phyloP scores from a whole-genome alignment of 2,329 filamentous ascomycete genomes.

The Aureobasidium zeae region DNA sequence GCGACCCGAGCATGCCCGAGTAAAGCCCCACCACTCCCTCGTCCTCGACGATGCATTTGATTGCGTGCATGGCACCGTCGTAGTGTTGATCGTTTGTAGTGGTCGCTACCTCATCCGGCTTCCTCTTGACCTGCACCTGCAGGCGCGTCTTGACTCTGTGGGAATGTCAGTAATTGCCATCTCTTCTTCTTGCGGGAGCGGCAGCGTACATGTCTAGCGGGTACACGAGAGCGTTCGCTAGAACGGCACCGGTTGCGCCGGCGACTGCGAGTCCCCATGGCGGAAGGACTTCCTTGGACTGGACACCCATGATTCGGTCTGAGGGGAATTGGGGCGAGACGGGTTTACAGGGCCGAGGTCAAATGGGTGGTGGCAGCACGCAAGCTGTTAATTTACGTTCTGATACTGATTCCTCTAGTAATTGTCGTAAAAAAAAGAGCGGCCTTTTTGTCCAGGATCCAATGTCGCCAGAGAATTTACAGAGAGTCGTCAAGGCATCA shows the following conservation, averaged over 20 bases:
- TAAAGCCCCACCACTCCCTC: slow-evolving; percentile 82
- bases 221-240: slow-evolving; percentile 93
- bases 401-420: too few species aligned
- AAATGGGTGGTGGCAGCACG: too few species aligned
- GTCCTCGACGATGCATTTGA: slow-evolving; percentile 68
- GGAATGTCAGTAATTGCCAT: slow-evolving; percentile 5
- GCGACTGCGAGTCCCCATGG: slow-evolving; percentile 91
- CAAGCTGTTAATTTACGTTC: too few species aligned
- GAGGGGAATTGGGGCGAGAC: too few species aligned
- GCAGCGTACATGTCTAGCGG: slow-evolving; percentile 81
- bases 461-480: too few species aligned
- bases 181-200: too few species aligned
- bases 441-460: too few species aligned
- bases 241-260: slow-evolving; percentile 82
- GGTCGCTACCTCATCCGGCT: slow-evolving; percentile 34
- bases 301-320: slow-evolving; percentile 39
- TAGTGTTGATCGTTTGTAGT: slow-evolving; percentile 61
- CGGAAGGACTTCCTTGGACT: slow-evolving; percentile 63
- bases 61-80: slow-evolving; percentile 76
- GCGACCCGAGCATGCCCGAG: slow-evolving; percentile 72
- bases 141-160: slow-evolving; percentile 89
- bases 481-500: too few species aligned
- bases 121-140: slow-evolving; percentile 78
- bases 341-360: too few species aligned
- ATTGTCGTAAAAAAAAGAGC: too few species aligned